These are phyloP conservation scores for Fusarium sp. DNA, from an alignment of 2,329 filamentous ascomycete genomes.

Conservation along the genomic window DNA sequence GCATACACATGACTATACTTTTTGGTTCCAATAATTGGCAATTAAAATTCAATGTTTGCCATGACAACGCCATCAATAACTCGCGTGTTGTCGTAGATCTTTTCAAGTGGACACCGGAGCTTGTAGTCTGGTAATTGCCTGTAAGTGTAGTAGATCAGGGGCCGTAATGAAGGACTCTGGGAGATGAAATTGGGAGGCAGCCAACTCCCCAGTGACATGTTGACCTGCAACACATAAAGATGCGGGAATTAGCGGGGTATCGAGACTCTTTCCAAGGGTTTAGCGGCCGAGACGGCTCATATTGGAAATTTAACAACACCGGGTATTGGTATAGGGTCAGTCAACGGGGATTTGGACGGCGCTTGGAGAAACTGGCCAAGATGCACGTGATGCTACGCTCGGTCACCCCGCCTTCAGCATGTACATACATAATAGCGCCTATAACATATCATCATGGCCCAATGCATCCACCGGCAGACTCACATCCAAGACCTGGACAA, in stretches of 20 bases:
- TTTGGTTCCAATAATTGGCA: background rate
- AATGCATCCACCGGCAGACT: too few species aligned
- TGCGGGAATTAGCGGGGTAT: constrained; percentile 18
- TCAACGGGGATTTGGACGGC: background rate
- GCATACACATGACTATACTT: background rate
- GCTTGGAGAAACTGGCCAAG: constrained; percentile 1
- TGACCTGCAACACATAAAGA: constrained; percentile 14
- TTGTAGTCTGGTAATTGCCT: background rate
- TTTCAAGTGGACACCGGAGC: background rate
- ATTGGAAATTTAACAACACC: constrained; percentile 19
- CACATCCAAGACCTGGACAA: constrained; percentile 39
- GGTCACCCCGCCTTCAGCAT: constrained; percentile 11
- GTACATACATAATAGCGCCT: constrained; percentile 11
- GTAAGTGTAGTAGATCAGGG: constrained; percentile 19
- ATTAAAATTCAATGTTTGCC: background rate
- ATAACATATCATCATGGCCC: constrained; percentile 23
- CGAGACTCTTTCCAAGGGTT: background rate
- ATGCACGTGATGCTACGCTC: constrained; percentile 25
- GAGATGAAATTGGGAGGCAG: constrained; percentile 43
- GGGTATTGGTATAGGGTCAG: constrained; percentile 2
- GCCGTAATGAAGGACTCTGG: constrained; percentile 20
- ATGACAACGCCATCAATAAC: constrained; percentile 8
- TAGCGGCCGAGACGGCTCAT: constrained; percentile 16
- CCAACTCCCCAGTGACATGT: constrained; percentile 21
- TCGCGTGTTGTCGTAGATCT: constrained; percentile 24